Conservation (phyloP, 1,139 yeast species). For the Scheffersomyces lignicola region DNA sequence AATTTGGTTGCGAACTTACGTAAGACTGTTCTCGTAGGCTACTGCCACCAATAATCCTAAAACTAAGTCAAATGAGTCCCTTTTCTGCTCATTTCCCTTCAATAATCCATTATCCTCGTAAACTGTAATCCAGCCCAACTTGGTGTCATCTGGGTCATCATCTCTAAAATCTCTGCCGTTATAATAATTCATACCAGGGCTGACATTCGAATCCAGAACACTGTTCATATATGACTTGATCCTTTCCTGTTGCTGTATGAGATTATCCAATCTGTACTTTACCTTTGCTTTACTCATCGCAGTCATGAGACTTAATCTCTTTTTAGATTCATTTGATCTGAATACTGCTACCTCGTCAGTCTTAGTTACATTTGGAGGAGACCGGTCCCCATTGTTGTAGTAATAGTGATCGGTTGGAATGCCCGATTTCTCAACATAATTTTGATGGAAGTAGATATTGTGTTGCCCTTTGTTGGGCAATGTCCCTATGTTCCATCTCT, state of each 20-base stretch:
- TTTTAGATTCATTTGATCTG: constrained; percentile 52
- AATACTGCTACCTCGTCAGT: constrained; percentile 52
- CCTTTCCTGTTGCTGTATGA: constrained; percentile 6
- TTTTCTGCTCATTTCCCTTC: constrained; percentile 15
- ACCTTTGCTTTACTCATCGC: constrained; percentile 16
- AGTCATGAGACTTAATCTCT: constrained; percentile 40
- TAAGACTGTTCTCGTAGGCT: constrained; percentile 40
- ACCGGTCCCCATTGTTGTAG: too few species aligned
- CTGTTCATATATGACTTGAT: constrained; percentile 8
- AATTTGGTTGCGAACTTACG: background rate
- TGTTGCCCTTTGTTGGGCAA: constrained; percentile 37
- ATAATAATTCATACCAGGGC: constrained; percentile 40
- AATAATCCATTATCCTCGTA: constrained; percentile 44
- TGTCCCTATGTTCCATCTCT: constrained; percentile 46
- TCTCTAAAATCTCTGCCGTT: constrained; percentile 60
- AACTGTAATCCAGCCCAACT: constrained; percentile 64
- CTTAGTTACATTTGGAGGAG: too few species aligned
- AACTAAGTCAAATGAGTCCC: constrained; percentile 56
- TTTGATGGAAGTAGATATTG: constrained; percentile 31
- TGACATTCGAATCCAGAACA: constrained; percentile 23
- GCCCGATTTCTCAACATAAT: constrained; percentile 17
- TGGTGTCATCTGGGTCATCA: constrained; percentile 59
- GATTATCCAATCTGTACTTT: constrained; percentile 9
- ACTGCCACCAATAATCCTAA: constrained; percentile 56
- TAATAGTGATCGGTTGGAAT: constrained; percentile 1